Conservation (phyloP, 2,329 filamentous ascomycete species). For the Plectosphaerella cucumerina region DNA sequence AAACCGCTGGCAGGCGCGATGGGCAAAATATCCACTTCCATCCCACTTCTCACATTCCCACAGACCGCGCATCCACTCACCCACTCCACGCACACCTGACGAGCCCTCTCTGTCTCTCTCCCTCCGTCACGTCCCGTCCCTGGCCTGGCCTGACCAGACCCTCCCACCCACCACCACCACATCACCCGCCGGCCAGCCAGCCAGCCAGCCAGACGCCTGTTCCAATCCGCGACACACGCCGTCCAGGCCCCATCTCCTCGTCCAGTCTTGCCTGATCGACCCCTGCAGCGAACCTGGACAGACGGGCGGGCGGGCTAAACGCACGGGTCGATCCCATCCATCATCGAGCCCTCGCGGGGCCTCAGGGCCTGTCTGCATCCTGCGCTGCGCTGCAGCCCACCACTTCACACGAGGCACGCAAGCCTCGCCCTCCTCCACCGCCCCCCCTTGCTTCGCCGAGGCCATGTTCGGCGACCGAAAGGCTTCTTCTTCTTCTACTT, state of each 20-base stretch:
- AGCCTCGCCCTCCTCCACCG: neutral
- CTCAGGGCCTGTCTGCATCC: neutral
- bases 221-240: neutral
- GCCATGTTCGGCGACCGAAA: slow-evolving; percentile 4
- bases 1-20: too few species aligned
- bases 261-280: neutral
- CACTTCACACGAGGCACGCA: neutral
- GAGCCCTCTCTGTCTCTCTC: too few species aligned
- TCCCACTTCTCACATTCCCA: too few species aligned
- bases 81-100: too few species aligned
- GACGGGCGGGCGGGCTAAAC: neutral
- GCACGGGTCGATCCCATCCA: neutral
- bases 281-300: neutral
- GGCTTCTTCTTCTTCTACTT: neutral
- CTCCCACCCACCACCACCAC: too few species aligned
- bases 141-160: too few species aligned
- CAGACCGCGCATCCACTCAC: too few species aligned
- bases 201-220: too few species aligned
- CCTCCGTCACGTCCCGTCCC: too few species aligned
- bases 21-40: too few species aligned
- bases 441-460: neutral
- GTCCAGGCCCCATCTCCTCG: neutral
- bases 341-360: too few species aligned
- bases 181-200: too few species aligned
- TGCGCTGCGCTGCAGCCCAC: neutral